These are phyloP conservation scores for Magnolia kwangsiensis DNA, from an alignment of 164 flowering plant genomes.

Conservation along the genomic window DNA sequence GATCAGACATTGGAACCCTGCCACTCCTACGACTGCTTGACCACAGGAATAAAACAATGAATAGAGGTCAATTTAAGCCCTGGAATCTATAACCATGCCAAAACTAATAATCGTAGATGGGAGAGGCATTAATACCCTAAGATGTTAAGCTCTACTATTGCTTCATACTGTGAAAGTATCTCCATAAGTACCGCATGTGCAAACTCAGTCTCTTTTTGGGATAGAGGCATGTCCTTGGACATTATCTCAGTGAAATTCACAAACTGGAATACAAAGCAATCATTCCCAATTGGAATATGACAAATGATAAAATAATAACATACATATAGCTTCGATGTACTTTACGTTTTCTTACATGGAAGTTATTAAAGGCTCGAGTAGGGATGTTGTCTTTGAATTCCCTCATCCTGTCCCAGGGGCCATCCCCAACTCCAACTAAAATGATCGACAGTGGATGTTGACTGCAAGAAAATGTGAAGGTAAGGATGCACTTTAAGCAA, in stretches of 20 bases:
- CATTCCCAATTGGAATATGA: background rate
- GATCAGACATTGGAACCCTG: slow-evolving; percentile 14
- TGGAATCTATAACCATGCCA: background rate
- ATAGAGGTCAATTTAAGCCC: background rate
- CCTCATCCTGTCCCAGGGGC: slow-evolving; percentile 93
- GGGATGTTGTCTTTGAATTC: slow-evolving; percentile 93
- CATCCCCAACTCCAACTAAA: slow-evolving; percentile 92
- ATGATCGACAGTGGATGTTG: slow-evolving; percentile 76
- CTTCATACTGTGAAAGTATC: slow-evolving; percentile 77
- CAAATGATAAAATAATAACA: background rate
- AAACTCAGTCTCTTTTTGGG: slow-evolving; percentile 67
- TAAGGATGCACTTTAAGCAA: background rate
- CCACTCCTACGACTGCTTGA: slow-evolving; percentile 40
- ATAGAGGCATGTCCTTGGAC: slow-evolving; percentile 47
- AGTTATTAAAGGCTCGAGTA: slow-evolving; percentile 79
- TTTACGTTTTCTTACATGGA: slow-evolving; percentile 47
- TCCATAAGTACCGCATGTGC: slow-evolving; percentile 76
- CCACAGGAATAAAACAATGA: background rate
- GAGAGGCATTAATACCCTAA: slow-evolving; percentile 40
- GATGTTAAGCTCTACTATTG: slow-evolving; percentile 57
- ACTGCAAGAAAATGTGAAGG: slow-evolving; percentile 31
- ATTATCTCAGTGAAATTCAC: slow-evolving; percentile 79
- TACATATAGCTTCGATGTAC: background rate
- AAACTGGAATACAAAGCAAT: slow-evolving; percentile 35
- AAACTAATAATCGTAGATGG: background rate